Percentiles rank a stretch among this genome's conserved stretches.
Conservation (phyloP, 2,329 filamentous ascomycete genomes). For the Aspergillus novofumigatus region DNA sequence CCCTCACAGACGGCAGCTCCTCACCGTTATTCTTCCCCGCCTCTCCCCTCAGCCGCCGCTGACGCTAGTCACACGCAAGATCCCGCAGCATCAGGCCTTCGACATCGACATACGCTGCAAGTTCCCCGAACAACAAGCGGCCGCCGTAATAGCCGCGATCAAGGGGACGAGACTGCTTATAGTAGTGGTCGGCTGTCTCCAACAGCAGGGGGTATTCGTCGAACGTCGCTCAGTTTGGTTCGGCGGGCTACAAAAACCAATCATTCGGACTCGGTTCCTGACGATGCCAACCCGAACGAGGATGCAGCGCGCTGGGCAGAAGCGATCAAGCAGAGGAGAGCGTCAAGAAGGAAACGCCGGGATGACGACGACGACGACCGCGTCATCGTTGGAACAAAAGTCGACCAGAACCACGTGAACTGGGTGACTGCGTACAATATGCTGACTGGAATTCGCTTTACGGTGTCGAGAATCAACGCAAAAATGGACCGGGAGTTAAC, state of each 20-base stretch:
- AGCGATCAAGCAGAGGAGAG: constrained; percentile 84
- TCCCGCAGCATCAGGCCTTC: constrained; percentile 56
- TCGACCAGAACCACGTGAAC: constrained; percentile 94
- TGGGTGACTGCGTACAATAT: constrained; percentile 99
- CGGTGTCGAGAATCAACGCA: constrained; percentile 91
- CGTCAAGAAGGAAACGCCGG: constrained; percentile 75
- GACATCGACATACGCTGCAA: constrained; percentile 83
- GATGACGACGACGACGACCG: constrained; percentile 88
- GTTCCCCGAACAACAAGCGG: constrained; percentile 67
- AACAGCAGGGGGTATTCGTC: constrained; percentile 58
- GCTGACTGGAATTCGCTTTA: constrained; percentile 97
- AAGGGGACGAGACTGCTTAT: constrained; percentile 57
- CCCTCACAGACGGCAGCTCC: constrained; percentile 23
- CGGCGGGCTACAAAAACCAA: constrained; percentile 79
- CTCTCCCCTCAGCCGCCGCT: constrained; percentile 52
- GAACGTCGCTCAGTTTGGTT: constrained; percentile 78
- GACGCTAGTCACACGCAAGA: constrained; percentile 52
- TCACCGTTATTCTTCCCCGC: constrained; percentile 39
- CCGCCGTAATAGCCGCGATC: constrained; percentile 63
- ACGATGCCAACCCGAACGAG: constrained; percentile 82
- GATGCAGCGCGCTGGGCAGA: constrained; percentile 91
- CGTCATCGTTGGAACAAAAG: constrained; percentile 93
- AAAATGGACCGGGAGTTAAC: constrained; percentile 90
- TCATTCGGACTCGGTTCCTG: constrained; percentile 75
- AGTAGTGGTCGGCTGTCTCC: constrained; percentile 81